These are phyloP conservation scores for Sanghuangporus weigelae DNA, from an alignment of 1,284 basidiomycete species.

Conservation along the genomic window DNA sequence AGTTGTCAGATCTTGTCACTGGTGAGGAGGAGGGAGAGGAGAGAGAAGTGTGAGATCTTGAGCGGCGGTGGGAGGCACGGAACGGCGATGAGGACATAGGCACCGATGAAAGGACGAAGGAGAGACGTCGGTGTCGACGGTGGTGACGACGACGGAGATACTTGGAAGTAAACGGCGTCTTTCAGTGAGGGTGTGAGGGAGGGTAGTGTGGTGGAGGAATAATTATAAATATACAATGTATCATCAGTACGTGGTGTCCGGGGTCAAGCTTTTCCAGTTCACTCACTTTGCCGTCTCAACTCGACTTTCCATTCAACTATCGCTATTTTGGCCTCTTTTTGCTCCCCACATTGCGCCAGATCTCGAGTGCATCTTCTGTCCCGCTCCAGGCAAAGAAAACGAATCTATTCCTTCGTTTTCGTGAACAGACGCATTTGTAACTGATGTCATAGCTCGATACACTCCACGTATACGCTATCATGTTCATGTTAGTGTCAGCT, in stretches of 20 bases:
- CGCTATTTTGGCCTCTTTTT: neutral
- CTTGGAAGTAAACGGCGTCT: neutral
- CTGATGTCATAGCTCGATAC: too few species aligned
- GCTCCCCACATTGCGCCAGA: neutral
- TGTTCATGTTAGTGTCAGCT: too few species aligned
- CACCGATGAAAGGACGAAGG: conserved; percentile 7
- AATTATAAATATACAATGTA: neutral
- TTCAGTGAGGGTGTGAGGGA: neutral
- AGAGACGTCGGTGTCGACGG: neutral
- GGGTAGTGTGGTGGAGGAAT: neutral
- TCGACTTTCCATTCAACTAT: neutral
- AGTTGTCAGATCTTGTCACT: conserved; percentile 25
- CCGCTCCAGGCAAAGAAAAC: too few species aligned
- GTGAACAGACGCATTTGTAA: too few species aligned
- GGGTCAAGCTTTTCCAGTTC: neutral
- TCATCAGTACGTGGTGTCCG: neutral
- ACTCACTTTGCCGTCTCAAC: neutral
- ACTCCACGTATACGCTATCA: too few species aligned
- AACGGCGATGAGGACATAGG: conserved; percentile 35
- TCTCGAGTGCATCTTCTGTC: too few species aligned
- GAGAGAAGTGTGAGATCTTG: conserved; percentile 49
- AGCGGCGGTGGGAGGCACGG: conserved; percentile 36
- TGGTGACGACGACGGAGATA: neutral
- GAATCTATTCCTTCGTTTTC: too few species aligned
- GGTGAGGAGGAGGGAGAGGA: conserved; percentile 34